Conservation (phyloP, 192 early-diverging fungal species). For the Coemansia sp. region DNA sequence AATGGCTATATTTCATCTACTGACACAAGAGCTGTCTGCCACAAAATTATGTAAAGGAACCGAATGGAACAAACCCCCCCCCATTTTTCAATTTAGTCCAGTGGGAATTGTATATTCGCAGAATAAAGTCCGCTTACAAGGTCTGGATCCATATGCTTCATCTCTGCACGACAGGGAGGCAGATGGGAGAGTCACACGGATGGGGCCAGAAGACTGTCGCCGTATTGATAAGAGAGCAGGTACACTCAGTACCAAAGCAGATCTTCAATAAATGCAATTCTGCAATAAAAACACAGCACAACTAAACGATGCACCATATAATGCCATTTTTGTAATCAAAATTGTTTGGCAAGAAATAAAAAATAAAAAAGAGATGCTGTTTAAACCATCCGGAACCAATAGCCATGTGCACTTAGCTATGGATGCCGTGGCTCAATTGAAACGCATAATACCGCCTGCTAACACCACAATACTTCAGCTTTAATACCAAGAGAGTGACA, state of each 20-base stretch:
- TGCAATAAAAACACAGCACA: not conserved
- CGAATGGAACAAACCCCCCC: not conserved
- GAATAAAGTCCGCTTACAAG: not conserved
- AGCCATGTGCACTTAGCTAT: not conserved
- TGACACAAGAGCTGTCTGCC: not conserved
- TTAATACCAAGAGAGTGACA: not conserved
- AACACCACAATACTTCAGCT: not conserved
- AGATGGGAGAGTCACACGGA: constrained; percentile 4
- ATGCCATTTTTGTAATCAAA: not conserved
- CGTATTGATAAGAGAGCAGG: not conserved
- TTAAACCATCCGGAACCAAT: not conserved
- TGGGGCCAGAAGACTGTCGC: not conserved
- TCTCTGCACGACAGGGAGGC: constrained; percentile 8
- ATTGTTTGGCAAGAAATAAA: not conserved
- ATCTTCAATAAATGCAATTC: not conserved
- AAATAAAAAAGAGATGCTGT: not conserved
- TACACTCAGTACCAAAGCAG: not conserved
- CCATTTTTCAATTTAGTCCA: not conserved
- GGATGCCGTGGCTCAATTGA: not conserved
- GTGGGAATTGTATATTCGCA: not conserved
- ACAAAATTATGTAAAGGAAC: not conserved
- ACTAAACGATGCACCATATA: not conserved
- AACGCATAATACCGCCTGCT: not conserved
- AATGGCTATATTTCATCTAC: not conserved
- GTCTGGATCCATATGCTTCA: constrained; percentile 12